phyloP scores from a whole-genome alignment of 106 monocot genomes.

The Dioscorea alata region DNA sequence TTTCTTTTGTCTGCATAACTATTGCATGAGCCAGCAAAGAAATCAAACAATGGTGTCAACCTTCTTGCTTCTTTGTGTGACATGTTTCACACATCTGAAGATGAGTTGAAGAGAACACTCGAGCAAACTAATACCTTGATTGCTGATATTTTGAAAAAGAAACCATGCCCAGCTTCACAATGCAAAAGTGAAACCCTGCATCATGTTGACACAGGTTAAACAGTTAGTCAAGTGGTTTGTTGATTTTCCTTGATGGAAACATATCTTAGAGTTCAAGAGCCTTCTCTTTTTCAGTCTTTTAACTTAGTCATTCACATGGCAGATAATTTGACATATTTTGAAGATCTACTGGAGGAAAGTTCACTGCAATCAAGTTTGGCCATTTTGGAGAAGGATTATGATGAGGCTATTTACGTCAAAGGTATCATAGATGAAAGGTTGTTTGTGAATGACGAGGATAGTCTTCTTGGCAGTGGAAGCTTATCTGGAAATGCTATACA shows the following conservation, averaged over 20 bases:
- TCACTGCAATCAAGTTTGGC: conserved; percentile 57
- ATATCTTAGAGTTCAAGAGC: neutral
- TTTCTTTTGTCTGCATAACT: conserved; percentile 1
- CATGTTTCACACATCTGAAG: conserved; percentile 78
- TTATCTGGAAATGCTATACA: conserved; percentile 77
- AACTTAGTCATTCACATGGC: neutral
- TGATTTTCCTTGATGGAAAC: too few species aligned
- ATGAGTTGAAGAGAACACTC: conserved; percentile 56
- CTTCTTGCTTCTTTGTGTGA: conserved; percentile 80
- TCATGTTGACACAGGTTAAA: conserved; percentile 58
- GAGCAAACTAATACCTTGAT: conserved; percentile 70
- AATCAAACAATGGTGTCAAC: conserved; percentile 68
- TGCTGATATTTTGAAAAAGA: conserved; percentile 70
- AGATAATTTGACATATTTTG: conserved; percentile 85
- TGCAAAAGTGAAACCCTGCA: conserved; percentile 44
- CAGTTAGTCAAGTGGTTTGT: too few species aligned
- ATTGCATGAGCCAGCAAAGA: conserved; percentile 46
- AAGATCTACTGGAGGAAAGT: conserved; percentile 66
- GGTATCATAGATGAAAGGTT: conserved; percentile 87
- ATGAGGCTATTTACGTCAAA: conserved; percentile 42
- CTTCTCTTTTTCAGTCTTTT: neutral
- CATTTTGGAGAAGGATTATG: conserved; percentile 83
- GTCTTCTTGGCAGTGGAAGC: conserved; percentile 84
- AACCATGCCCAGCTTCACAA: conserved; percentile 55
- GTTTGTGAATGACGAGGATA: conserved; percentile 76